These are phyloP conservation scores for Triangularia setosa DNA, from an alignment of 2,329 filamentous ascomycete species.

Conservation along the genomic window DNA sequence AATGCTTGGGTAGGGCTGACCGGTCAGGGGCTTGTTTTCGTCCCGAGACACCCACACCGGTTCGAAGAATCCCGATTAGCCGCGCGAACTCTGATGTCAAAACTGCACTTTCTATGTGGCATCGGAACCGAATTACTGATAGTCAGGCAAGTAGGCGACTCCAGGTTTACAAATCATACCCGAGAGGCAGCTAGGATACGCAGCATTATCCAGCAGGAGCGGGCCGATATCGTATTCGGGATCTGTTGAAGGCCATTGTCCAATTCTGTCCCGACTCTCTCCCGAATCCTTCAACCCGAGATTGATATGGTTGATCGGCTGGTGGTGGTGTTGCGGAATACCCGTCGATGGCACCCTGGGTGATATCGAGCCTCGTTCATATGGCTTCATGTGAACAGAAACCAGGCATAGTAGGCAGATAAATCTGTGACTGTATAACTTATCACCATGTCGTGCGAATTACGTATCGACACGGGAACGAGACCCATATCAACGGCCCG, in stretches of 20 bases:
- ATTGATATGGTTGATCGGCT: background rate
- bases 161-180: background rate
- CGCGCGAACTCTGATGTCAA: background rate
- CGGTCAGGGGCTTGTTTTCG: background rate
- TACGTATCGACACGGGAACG: background rate
- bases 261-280: background rate
- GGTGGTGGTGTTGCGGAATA: background rate
- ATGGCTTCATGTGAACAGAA: background rate
- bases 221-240: background rate
- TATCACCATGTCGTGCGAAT: constrained; percentile 7
- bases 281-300: background rate
- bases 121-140: background rate
- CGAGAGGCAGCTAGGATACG: background rate
- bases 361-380: background rate
- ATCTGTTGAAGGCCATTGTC: background rate
- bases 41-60: background rate
- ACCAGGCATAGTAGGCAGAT: background rate
- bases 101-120: background rate
- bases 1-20: background rate
- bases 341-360: background rate
- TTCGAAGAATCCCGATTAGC: background rate
- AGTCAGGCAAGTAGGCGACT: background rate
- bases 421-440: background rate
- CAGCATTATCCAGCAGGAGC: background rate
- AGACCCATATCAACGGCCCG: background rate